Conservation (phyloP, 306 rosid genomes). For the Sechiopsis laciniata region DNA sequence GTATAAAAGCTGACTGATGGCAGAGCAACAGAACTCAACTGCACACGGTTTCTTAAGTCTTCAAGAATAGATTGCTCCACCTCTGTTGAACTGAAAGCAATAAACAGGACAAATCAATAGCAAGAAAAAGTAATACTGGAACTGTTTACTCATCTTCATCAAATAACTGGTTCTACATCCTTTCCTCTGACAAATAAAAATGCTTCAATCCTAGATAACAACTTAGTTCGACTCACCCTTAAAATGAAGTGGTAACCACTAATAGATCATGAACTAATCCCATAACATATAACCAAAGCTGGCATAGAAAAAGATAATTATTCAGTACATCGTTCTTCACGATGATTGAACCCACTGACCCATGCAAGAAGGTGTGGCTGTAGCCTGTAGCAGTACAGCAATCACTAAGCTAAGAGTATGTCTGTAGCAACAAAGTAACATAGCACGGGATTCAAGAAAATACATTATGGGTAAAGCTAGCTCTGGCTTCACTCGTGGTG, state of each 20-base stretch:
- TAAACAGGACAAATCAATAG: constrained; percentile 24
- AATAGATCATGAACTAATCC: constrained; percentile 1
- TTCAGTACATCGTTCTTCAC: background rate
- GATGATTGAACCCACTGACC: background rate
- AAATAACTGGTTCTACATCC: background rate
- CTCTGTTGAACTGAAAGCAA: constrained; percentile 63
- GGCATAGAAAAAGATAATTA: background rate
- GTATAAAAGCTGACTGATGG: constrained; percentile 96
- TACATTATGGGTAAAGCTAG: constrained; percentile 82
- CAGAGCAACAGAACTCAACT: constrained; percentile 74
- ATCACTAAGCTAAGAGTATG: background rate
- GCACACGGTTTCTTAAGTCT: constrained; percentile 93
- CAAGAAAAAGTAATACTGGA: background rate
- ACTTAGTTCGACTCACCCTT: background rate
- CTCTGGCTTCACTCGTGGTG: constrained; percentile 92
- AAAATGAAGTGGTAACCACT: background rate
- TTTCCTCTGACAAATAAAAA: background rate
- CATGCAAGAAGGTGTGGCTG: constrained; percentile 1
- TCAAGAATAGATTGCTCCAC: constrained; percentile 93
- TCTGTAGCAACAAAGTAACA: background rate
- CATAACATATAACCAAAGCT: background rate
- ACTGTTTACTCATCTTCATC: background rate
- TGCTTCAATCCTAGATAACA: constrained; percentile 11
- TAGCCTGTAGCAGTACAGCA: background rate
- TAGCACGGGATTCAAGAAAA: constrained; percentile 28